A percentile compares a stretch with the other conserved stretches of the same genome.
These are phyloP conservation scores for Leccinum imitatum DNA, from an alignment of 768 basidiomycete genomes.

Conservation along the genomic window DNA sequence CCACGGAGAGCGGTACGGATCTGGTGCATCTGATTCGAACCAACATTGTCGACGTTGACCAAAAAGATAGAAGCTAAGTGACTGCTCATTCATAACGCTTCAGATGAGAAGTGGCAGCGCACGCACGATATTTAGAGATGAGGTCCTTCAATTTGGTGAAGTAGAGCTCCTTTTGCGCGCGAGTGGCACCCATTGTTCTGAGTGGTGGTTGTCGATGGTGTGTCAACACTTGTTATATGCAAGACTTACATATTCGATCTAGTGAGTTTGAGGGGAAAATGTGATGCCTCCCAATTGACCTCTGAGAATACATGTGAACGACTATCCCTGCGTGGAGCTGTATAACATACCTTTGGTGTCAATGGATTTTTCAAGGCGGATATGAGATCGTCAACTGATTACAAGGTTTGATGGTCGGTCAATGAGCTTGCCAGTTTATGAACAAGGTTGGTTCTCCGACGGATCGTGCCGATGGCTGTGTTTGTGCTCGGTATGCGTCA, in stretches of 20 bases:
- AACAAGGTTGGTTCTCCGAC: slow-evolving; percentile 31
- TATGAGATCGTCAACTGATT: slow-evolving; percentile 13
- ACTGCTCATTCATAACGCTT: slow-evolving; percentile 1
- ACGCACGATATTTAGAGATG: slow-evolving; percentile 84
- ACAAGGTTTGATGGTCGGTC: slow-evolving; percentile 26
- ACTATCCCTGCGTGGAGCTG: slow-evolving; percentile 1
- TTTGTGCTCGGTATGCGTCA: neutral
- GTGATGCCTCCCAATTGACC: slow-evolving; percentile 93
- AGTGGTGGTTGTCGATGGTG: slow-evolving; percentile 17
- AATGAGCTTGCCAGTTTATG: slow-evolving; percentile 28
- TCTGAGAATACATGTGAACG: slow-evolving; percentile 41
- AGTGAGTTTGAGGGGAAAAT: slow-evolving; percentile 22
- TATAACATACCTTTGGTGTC: slow-evolving; percentile 66
- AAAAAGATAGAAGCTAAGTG: slow-evolving; percentile 92
- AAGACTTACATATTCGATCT: slow-evolving; percentile 30
- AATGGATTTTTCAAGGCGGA: slow-evolving; percentile 95
- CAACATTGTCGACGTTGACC: slow-evolving; percentile 99
- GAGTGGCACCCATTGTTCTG: slow-evolving; percentile 83
- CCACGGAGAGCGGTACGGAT: slow-evolving; percentile 95
- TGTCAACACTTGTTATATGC: neutral
- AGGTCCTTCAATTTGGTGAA: slow-evolving; percentile 94
- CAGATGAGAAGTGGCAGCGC: neutral
- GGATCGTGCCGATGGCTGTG: slow-evolving; percentile 15
- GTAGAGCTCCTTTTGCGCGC: slow-evolving; percentile 88
- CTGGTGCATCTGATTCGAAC: slow-evolving; percentile 99